Percentiles rank a stretch among this genome's conserved stretches.
Conservation (phyloP, 495 filamentous ascomycete genomes). For the Tuber microsphaerosporum region DNA sequence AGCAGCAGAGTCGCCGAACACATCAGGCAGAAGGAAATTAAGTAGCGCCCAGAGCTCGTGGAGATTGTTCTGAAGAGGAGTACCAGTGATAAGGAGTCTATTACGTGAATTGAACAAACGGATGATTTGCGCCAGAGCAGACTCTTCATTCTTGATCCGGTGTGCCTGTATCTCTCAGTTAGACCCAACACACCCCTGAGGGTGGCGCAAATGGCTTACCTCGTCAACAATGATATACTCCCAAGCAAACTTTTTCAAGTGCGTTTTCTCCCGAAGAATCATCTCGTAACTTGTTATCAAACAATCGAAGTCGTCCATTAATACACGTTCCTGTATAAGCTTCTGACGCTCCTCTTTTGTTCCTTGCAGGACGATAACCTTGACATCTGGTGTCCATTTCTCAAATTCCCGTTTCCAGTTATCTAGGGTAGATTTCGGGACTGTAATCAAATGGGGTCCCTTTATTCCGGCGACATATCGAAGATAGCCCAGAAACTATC, state of each 20-base stretch:
- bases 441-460: conserved; percentile 87
- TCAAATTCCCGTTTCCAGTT: conserved; percentile 96
- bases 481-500: conserved; percentile 84
- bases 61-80: conserved; percentile 94
- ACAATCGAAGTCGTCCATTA: conserved; percentile 87
- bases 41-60: conserved; percentile 99
- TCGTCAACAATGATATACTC: conserved; percentile 99
- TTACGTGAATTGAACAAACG: conserved; percentile 95
- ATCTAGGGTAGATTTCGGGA: conserved; percentile 96
- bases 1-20: conserved; percentile 94
- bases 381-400: conserved; percentile 90
- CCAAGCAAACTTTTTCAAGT: conserved; percentile 97
- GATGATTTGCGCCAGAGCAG: conserved; percentile 92
- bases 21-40: conserved; percentile 94
- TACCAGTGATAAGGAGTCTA: conserved; percentile 91
- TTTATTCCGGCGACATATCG: conserved; percentile 78
- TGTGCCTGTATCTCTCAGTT: conserved; percentile 52
- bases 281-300: conserved; percentile 96
- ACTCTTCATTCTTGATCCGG: conserved; percentile 99
- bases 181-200: not conserved
- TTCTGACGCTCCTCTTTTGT: conserved; percentile 86
- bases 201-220: conserved; percentile 7
- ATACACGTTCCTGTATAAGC: conserved; percentile 80
- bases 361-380: conserved; percentile 89
- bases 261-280: conserved; percentile 89